Evolutionary conservation across 2,329 filamentous ascomycete species (phyloP), one percentile per base, ranked within the genome.

Genomic region (Harringtonia aguacate): DNA sequence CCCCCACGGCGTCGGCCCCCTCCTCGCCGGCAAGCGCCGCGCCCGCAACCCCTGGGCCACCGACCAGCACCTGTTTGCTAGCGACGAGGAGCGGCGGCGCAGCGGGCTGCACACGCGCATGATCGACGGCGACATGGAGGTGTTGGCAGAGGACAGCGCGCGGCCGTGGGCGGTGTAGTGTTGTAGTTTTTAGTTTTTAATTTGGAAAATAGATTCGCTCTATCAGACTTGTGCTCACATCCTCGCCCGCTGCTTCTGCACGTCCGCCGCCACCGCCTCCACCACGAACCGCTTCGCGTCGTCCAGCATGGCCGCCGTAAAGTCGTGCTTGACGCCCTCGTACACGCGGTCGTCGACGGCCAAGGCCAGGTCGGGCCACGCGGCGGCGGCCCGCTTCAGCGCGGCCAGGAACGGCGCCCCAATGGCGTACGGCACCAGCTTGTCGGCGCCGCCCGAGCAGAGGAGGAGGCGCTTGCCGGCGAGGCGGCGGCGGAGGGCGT

Each of bases 381-480:
- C 59, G 3, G 55, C 59, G 4, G 60, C 63, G 1, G 77, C 77
- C 8, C 67, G 61, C 55, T 78, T 76, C 45, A 92, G 61, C 49
- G 79, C 74, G 0, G 68, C 60, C 20, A 85, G 49, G 48, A 90
- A 84, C 0, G 75, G 69, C 55, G 72, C 66, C 4, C 72, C 71
- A 44, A 68, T 73, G 21, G 63, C 61, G 53, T 85, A 84, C 14
- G 86, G 84, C 15, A 92, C 86, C 4, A 90, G 61, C 53, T 78
- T 79, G 56, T 92, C 86, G 1, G 66, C 73, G 0, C 66, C 78
- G 3, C 84, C 84, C 1, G 77, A 81, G 46, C 82, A 73, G 34
- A 77, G 65, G 21, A 86, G 64, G 22, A 87, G 64, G 48, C 65
- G 74, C 65, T 86, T 88, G 2, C 77, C 77, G 7, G 63, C 62